phyloP scores from a whole-genome alignment of 2,329 filamentous ascomycete genomes.

The Beauveria australis region DNA sequence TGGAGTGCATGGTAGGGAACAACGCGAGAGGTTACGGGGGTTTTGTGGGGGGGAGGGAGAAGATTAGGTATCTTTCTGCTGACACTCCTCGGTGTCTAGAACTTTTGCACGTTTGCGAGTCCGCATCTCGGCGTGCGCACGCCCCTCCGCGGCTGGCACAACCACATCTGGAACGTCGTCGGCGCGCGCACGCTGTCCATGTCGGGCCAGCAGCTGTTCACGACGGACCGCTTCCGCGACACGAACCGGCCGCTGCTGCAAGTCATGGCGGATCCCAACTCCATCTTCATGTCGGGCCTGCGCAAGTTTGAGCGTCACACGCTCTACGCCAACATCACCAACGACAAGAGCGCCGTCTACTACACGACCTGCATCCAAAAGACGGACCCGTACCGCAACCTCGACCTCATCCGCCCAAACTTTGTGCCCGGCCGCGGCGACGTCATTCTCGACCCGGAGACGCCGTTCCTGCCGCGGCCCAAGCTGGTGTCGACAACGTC shows the following conservation, averaged over 20 bases:
- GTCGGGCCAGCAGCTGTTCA: conserved; percentile 81
- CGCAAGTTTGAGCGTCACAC: conserved; percentile 66
- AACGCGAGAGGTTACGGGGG: conserved; percentile 10
- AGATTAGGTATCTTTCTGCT: background rate
- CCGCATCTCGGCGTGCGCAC: conserved; percentile 72
- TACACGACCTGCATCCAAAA: conserved; percentile 75
- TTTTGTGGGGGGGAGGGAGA: too few species aligned
- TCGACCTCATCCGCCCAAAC: conserved; percentile 61
- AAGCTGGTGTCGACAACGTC: conserved; percentile 21
- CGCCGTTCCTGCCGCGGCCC: conserved; percentile 48
- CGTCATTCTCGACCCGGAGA: conserved; percentile 62
- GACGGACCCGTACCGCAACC: conserved; percentile 66
- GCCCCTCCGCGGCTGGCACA: conserved; percentile 57
- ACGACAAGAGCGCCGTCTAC: conserved; percentile 73
- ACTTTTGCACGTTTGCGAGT: conserved; percentile 88
- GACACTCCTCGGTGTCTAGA: conserved; percentile 35
- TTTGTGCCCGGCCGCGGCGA: conserved; percentile 66
- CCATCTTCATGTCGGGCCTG: conserved; percentile 77
- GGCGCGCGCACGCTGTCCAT: conserved; percentile 73
- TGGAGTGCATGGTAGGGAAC: conserved; percentile 61
- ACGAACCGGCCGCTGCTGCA: conserved; percentile 74
- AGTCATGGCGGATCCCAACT: conserved; percentile 72
- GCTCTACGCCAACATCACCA: conserved; percentile 79
- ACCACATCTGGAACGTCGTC: conserved; percentile 71
- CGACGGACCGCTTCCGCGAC: conserved; percentile 75